Percentiles rank a stretch among this genome's conserved stretches.
Evolutionary conservation across 148 eudicot genomes (phyloP).

Genomic region (Tetragonia tetragonoides): DNA sequence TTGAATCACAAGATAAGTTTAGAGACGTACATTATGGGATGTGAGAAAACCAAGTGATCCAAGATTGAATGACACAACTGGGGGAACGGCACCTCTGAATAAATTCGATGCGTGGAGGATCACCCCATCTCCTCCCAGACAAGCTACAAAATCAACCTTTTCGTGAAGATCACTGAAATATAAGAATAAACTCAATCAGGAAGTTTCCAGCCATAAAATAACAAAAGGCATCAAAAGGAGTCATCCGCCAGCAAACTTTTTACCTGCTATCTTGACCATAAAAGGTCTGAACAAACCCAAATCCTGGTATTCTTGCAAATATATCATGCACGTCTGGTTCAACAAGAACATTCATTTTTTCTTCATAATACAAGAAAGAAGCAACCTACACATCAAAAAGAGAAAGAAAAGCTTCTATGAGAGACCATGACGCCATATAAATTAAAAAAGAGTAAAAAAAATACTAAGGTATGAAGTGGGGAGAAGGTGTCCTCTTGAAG

Average conservation of each 20-base stretch:
- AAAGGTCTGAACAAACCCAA: constrained; percentile 96
- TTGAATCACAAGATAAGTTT: constrained; percentile 12
- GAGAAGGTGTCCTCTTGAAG: too few species aligned
- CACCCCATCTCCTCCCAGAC: constrained; percentile 98
- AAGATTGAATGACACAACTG: constrained; percentile 96
- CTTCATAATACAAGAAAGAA: constrained; percentile 77
- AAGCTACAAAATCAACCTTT: constrained; percentile 92
- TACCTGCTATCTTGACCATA: constrained; percentile 97
- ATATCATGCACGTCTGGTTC: constrained; percentile 96
- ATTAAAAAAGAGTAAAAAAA: too few species aligned
- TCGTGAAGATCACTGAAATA: constrained; percentile 84
- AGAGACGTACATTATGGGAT: constrained; percentile 67
- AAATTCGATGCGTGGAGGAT: constrained; percentile 95
- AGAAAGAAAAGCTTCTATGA: neutral
- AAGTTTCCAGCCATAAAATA: neutral
- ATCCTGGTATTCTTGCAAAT: constrained; percentile 95
- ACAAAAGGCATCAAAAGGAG: neutral
- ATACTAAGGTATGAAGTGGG: too few species aligned
- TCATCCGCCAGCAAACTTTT: constrained; percentile 13
- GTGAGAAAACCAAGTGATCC: constrained; percentile 99
- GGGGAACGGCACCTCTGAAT: constrained; percentile 91
- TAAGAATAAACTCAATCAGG: constrained; percentile 17
- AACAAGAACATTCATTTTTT: constrained; percentile 92
- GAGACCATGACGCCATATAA: constrained; percentile 6
- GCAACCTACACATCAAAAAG: constrained; percentile 60